Conservation (phyloP, 164 flowering plant genomes). For the Liriodendron chinense region DNA sequence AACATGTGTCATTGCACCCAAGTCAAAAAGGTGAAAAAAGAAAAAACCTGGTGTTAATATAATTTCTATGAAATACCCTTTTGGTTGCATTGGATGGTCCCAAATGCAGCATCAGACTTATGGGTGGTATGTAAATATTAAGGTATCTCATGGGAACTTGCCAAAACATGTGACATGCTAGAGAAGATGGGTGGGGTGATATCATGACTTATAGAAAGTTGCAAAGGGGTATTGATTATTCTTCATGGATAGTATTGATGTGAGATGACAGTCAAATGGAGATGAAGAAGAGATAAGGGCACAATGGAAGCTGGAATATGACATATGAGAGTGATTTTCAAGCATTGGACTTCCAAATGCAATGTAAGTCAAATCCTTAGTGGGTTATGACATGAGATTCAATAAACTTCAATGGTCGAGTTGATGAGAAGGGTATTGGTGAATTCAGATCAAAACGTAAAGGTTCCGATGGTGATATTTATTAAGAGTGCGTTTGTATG, state of each 20-base stretch:
- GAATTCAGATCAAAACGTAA: background rate
- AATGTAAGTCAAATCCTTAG: slow-evolving; percentile 6
- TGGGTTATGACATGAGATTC: background rate
- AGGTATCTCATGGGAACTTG: background rate
- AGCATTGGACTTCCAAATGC: background rate
- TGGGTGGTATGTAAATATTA: no score
- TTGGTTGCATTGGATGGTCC: background rate
- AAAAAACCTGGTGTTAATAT: background rate
- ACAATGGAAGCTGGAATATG: slow-evolving; percentile 1
- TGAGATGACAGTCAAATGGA: background rate
- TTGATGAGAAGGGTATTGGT: background rate
- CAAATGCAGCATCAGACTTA: background rate
- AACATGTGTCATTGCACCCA: background rate
- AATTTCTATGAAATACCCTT: background rate
- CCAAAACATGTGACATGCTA: background rate
- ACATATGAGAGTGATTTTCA: background rate
- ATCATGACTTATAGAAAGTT: slow-evolving; percentile 11
- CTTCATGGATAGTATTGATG: background rate
- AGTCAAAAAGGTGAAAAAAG: background rate
- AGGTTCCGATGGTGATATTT: no score
- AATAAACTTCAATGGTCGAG: background rate
- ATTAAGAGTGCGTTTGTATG: background rate
- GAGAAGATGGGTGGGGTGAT: background rate
- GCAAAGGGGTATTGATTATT: background rate
- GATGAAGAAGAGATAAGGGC: slow-evolving; percentile 2